These are phyloP conservation scores for Botrytis galanthina DNA, from an alignment of 2,329 filamentous ascomycete species.

Conservation along the genomic window DNA sequence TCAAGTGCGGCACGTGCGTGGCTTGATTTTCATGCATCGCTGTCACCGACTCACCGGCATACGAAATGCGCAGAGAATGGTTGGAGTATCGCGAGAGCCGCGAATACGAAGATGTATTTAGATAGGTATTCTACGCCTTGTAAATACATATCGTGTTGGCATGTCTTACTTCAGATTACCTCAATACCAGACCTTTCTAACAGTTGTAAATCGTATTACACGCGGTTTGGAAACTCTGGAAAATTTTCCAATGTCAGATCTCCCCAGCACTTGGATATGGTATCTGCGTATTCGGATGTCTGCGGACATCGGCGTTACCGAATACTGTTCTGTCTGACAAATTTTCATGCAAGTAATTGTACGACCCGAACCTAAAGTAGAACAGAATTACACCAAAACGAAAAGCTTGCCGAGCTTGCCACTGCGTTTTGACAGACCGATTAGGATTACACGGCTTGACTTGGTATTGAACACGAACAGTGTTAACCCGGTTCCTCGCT, in stretches of 20 bases:
- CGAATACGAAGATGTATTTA: background rate
- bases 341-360: background rate
- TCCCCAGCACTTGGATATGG: background rate
- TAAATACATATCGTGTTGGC: background rate
- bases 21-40: background rate
- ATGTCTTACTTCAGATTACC: background rate
- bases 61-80: background rate
- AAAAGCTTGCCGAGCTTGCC: background rate
- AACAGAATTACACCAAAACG: background rate
- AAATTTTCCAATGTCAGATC: background rate
- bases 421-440: background rate
- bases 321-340: background rate
- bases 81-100: background rate
- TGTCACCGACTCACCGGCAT: background rate
- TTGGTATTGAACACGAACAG: background rate
- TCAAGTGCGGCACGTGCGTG: background rate
- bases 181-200: background rate
- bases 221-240: background rate
- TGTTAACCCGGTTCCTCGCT: background rate
- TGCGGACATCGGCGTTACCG: conserved; percentile 6
- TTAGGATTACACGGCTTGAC: background rate
- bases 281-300: background rate
- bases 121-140: background rate
- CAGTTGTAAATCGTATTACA: background rate
- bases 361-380: background rate